Percentiles rank a stretch among this genome's conserved stretches.
These are phyloP conservation scores for Microsporum canis DNA, from an alignment of 2,329 filamentous ascomycete genomes.

Conservation along the genomic window DNA sequence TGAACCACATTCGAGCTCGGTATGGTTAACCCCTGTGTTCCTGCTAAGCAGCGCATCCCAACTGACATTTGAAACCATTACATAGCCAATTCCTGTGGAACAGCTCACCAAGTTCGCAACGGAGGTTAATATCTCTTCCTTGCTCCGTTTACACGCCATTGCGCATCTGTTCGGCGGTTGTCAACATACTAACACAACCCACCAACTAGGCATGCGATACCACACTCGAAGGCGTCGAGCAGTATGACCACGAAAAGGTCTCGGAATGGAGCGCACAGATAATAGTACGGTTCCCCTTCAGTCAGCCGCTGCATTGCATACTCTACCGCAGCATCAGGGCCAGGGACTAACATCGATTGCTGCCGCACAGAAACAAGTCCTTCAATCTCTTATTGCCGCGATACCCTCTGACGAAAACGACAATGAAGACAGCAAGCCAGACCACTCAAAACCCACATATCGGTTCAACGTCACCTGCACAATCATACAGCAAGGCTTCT, in stretches of 20 bases:
- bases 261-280: conserved; percentile 84
- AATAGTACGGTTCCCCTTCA: conserved; percentile 53
- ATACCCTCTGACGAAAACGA: conserved; percentile 27
- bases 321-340: no score
- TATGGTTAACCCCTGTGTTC: neutral
- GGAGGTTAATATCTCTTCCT: conserved; percentile 48
- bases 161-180: neutral
- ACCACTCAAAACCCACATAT: conserved; percentile 48
- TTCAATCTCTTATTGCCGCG: conserved; percentile 33
- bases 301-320: no score
- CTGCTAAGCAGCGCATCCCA: neutral
- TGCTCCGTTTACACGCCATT: neutral
- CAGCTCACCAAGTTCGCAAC: conserved; percentile 75
- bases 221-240: conserved; percentile 60
- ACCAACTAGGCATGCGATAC: conserved; percentile 62
- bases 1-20: conserved; percentile 1
- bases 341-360: neutral
- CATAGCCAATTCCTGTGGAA: conserved; percentile 61
- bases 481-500: conserved; percentile 77
- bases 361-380: conserved; percentile 27
- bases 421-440: conserved; percentile 26
- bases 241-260: conserved; percentile 79
- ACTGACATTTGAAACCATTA: neutral
- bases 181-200: neutral
- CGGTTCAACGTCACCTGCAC: conserved; percentile 98